Conservation (phyloP, 2,329 filamentous ascomycete species). For the Fusarium mexicanum region DNA sequence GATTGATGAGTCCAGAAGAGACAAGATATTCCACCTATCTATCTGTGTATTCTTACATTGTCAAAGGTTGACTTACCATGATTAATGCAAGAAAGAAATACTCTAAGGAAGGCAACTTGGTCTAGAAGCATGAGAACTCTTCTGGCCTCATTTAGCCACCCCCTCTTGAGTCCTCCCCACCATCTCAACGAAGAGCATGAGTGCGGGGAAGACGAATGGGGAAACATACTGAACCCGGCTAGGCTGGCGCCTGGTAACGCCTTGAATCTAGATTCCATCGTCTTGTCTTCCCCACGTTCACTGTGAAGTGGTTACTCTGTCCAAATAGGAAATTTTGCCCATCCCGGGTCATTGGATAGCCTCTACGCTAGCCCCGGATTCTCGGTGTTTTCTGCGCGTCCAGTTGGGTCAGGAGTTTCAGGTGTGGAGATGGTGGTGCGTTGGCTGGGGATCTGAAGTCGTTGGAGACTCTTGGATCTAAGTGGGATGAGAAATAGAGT, state of each 20-base stretch:
- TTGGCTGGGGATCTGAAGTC: neutral
- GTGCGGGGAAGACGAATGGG: neutral
- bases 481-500: neutral
- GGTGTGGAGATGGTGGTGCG: constrained; percentile 27
- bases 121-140: neutral
- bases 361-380: neutral
- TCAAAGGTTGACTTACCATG: constrained; percentile 1
- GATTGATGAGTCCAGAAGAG: neutral
- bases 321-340: constrained; percentile 18
- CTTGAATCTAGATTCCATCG: neutral
- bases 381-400: neutral
- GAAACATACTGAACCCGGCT: neutral
- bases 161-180: neutral
- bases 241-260: neutral
- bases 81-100: neutral
- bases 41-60: neutral
- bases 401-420: constrained; percentile 7
- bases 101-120: constrained; percentile 2
- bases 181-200: neutral
- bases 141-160: neutral
- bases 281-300: constrained; percentile 12
- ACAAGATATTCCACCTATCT: neutral
- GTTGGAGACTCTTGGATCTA: neutral
- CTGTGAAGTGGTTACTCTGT: neutral
- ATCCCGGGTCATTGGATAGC: neutral